Evolutionary conservation across 768 basidiomycete genomes (phyloP), one percentile per base, ranked within the genome.

Genomic region (Podaxis sp.): DNA sequence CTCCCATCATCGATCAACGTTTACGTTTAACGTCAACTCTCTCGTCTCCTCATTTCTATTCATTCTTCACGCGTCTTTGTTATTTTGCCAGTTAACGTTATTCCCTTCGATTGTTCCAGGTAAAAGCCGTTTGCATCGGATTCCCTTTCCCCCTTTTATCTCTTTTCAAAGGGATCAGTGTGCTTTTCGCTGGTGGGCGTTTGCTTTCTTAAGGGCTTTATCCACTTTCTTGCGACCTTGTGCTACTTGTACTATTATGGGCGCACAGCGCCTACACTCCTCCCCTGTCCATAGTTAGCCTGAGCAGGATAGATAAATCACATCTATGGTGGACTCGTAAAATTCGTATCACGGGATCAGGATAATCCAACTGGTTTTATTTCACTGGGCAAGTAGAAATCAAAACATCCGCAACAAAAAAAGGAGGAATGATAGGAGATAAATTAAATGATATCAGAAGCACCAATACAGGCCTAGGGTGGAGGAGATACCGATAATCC

Each of bases 61-160:
- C 56, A 57, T 64, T 52, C 51, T 58, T 61, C 60, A 9, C 59
- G 60, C 26, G 56, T 44, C 58, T 52, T 42, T 60, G 48, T 57
- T 54, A 48, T 65, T 61, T 63, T 55, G 40, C 40, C 57, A n/a
- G 17, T 57, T 53, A 59, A 56, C 39, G 52, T 61, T 57, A 59
- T 62, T 59, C n/a, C 30, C 22, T 51, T 56, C 36, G 6, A 36
- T 51, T 48, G 39, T 36, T 42, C 33, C 48, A 39, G 46, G 15
- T 58, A 54, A 58, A 59, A 15, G 26, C 52, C 5, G 19, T 17
- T 38, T 13, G 46, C 22, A 46, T 64, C 44, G 57, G 38, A 24
- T 22, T 58, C 52, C 17, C 19, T 53, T 58, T 30, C 8, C 8
- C 33, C 33, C 33, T 33, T 33, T 33, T 33, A 33, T 33, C 57